Percentiles rank a stretch among this genome's conserved stretches.
phyloP scores from a whole-genome alignment of 1,284 basidiomycete genomes.

The Fomitopsis pinicola region DNA sequence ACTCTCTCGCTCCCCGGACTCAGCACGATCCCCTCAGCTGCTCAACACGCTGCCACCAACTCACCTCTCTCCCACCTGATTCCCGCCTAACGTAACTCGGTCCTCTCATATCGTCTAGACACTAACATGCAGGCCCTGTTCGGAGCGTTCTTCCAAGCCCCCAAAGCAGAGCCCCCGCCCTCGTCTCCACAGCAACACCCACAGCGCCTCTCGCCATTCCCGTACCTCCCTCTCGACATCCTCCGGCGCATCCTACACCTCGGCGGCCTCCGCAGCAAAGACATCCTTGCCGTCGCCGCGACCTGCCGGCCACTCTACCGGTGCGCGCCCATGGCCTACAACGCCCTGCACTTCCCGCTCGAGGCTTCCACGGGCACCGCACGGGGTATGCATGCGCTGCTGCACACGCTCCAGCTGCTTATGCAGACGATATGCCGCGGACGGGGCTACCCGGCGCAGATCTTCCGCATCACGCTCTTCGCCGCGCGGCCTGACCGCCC shows the following conservation, averaged over 20 bases:
- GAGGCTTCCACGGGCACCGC: neutral
- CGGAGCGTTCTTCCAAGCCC: neutral
- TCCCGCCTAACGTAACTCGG: too few species aligned
- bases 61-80: too few species aligned
- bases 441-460: neutral
- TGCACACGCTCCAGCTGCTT: neutral
- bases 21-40: neutral
- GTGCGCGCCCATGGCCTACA: neutral
- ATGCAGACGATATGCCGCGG: too few species aligned
- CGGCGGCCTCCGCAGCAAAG: neutral
- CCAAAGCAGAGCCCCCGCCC: neutral
- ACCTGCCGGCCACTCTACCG: neutral
- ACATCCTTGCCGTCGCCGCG: neutral
- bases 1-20: neutral
- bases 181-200: neutral
- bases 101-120: neutral
- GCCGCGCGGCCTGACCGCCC: neutral
- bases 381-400: neutral
- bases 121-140: neutral
- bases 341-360: neutral
- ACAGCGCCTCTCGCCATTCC: neutral
- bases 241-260: neutral
- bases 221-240: neutral
- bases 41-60: too few species aligned
- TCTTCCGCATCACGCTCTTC: neutral